Base-by-base conservation (phyloP, 805 yeast species). In the Diddensiella transvaalensis region DNA sequence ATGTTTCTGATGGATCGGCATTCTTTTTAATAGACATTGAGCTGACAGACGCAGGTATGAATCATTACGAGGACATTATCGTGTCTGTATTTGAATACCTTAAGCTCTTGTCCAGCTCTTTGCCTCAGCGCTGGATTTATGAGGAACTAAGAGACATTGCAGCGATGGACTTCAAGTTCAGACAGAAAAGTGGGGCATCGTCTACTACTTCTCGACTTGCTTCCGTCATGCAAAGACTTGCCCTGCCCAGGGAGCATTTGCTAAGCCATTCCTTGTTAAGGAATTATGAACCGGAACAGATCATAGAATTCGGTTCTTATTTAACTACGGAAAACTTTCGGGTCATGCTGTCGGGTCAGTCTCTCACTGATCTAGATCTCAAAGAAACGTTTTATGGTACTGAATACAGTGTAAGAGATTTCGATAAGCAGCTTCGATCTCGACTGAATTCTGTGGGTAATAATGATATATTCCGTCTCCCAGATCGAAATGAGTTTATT, bases 381-480 rank as follows among this genome's bases (percentile, higher is more conserved):
- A 71, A 61, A 18, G 99, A 91, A 63, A 74, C 79, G 60, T 91
- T 96, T 96, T 91, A 93, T 62, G 96, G 95, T 2, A 88, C 97
- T 0, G 85, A 85, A 56, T 87, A 88, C 62, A 67, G 76, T 2
- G 63, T 75, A 38, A 71, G 67, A 8, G 68, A 71, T 13, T 59
- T 87, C 19, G 69, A 79, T 2, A 39, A 53, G 0, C 39, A 38
- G 10, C 13, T 49, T 2, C 13, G 70, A 4, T 42, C 61, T 6
- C 59, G 55, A 35, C 60, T 80, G 41, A 52, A 62, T 39, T 53
- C 53, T 48, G 62, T 64, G 53, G 32, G 48, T n/a, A 52, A 61
- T 15, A 60, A 65, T 36, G 41, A 57, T 0, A 63, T 66, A 18
- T 67, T 86, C 29, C 79, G 75, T 50, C 70, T 86, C 49, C 96